phyloP scores from a whole-genome alignment of 305 asterid species.

The Lippia alba region DNA sequence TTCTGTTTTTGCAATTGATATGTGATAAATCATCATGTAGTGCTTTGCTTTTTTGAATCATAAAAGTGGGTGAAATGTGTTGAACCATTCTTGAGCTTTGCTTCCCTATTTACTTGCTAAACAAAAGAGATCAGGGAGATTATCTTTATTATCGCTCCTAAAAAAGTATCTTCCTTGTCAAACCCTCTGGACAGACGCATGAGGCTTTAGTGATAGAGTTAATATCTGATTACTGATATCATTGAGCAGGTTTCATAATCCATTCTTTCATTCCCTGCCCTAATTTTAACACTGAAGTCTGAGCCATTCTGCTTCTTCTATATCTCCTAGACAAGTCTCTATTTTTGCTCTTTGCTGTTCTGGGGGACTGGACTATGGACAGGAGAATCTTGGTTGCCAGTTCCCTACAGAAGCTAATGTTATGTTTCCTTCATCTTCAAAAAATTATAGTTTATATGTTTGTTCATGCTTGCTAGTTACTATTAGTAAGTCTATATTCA shows the following conservation, averaged over 20 bases:
- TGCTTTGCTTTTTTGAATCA: background rate
- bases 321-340: background rate
- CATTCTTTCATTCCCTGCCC: background rate
- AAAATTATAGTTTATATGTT: too few relatives aligned
- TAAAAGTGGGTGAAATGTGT: background rate
- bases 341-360: background rate
- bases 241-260: background rate
- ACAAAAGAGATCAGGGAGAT: background rate
- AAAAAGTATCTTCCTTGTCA: constrained; percentile 1
- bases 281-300: background rate
- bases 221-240: constrained; percentile 9
- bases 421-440: constrained; percentile 10
- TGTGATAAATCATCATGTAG: background rate
- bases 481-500: too few relatives aligned
- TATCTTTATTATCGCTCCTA: background rate
- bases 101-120: constrained; percentile 8
- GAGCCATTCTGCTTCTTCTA: background rate
- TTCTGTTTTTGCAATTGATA: background rate
- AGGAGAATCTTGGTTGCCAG: constrained; percentile 21
- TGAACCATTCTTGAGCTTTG: background rate
- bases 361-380: constrained; percentile 15
- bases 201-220: background rate
- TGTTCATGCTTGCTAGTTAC: too few relatives aligned
- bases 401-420: constrained; percentile 21
- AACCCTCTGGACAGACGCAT: background rate